phyloP scores from a whole-genome alignment of 2,329 filamentous ascomycete species.

The Camillea tinctor region DNA sequence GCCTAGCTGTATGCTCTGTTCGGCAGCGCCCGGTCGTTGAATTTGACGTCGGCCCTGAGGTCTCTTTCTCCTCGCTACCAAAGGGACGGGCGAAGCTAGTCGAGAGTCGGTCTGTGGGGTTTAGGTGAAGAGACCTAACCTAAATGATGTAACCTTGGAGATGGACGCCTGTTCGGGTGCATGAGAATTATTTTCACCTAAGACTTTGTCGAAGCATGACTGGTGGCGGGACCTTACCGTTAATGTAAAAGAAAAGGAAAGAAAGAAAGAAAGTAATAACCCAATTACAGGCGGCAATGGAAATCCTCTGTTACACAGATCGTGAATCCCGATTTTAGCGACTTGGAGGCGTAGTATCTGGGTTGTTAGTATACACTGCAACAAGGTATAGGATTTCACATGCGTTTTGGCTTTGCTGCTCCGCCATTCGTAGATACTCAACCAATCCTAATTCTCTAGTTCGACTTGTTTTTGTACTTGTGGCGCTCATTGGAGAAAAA shows the following conservation, averaged over 20 bases:
- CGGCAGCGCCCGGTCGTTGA: constrained; percentile 18
- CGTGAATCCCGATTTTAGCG: not conserved
- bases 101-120: constrained; percentile 21
- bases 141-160: constrained; percentile 20
- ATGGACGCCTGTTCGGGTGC: constrained; percentile 13
- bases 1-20: constrained; percentile 12
- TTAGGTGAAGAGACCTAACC: constrained; percentile 19
- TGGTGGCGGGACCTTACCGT: no score
- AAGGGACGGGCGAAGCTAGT: constrained; percentile 23
- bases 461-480: not conserved
- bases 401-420: not conserved
- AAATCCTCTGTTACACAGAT: not conserved
- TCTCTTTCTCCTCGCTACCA: constrained; percentile 22
- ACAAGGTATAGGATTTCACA: not conserved
- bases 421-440: not conserved
- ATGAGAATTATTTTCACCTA: not conserved
- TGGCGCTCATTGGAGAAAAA: not conserved
- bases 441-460: not conserved
- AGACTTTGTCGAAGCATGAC: not conserved
- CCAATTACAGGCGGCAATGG: not conserved
- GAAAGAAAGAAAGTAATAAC: no score
- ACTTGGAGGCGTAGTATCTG: not conserved
- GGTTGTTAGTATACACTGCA: not conserved
- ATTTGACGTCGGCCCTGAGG: constrained; percentile 12
- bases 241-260: no score